These are phyloP conservation scores for Ophiostoma triangulosporum DNA, from an alignment of 2,329 filamentous ascomycete genomes.

Conservation along the genomic window DNA sequence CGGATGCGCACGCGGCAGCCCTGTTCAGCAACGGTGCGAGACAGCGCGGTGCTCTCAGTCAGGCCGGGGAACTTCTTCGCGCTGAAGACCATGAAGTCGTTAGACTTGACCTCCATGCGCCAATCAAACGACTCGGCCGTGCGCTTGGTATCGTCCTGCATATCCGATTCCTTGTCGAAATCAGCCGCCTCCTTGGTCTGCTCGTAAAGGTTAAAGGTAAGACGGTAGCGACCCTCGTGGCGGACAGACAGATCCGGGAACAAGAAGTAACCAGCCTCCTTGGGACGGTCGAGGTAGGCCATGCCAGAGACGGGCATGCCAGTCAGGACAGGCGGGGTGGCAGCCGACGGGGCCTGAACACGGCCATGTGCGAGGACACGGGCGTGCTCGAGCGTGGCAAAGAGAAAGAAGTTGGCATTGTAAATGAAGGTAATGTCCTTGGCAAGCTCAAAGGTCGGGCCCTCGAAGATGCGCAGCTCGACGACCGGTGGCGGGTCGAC, in stretches of 20 bases:
- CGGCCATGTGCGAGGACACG: conserved; percentile 72
- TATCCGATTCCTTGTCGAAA: conserved; percentile 49
- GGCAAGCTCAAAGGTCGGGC: conserved; percentile 43
- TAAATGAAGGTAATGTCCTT: conserved; percentile 77
- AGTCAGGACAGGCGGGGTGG: conserved; percentile 71
- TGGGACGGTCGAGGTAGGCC: conserved; percentile 83
- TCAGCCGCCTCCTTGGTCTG: conserved; percentile 79
- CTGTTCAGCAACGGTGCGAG: conserved; percentile 86
- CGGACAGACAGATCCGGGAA: conserved; percentile 94
- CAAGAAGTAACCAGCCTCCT: conserved; percentile 78
- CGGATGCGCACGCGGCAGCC: conserved; percentile 93
- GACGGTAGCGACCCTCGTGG: conserved; percentile 84
- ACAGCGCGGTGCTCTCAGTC: conserved; percentile 76
- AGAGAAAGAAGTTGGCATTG: conserved; percentile 96
- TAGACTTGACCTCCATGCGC: conserved; percentile 79
- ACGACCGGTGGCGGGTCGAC: conserved; percentile 93
- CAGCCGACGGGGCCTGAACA: conserved; percentile 51
- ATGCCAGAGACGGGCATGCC: conserved; percentile 92
- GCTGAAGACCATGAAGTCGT: conserved; percentile 78
- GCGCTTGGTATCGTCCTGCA: conserved; percentile 22
- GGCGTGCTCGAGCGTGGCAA: conserved; percentile 77
- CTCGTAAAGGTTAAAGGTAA: conserved; percentile 89
- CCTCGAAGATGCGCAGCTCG: conserved; percentile 75
- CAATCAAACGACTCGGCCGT: conserved; percentile 54
- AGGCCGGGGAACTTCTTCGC: conserved; percentile 98